A percentile compares a stretch with the other conserved stretches of the same genome.
These are phyloP conservation scores for Penicillium fuscoglaucum DNA, from an alignment of 2,329 filamentous ascomycete genomes.

Conservation along the genomic window DNA sequence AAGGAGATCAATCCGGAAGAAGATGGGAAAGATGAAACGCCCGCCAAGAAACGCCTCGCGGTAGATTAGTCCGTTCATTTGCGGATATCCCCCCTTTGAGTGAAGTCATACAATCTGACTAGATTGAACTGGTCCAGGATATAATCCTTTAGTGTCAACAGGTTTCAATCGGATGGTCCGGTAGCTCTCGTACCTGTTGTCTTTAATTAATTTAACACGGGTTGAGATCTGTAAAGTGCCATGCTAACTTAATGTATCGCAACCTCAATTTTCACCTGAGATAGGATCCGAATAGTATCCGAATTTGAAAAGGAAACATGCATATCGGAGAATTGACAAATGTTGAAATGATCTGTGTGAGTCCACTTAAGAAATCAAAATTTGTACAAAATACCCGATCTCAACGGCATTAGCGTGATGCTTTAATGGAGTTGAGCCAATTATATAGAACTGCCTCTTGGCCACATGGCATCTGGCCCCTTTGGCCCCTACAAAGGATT, in stretches of 20 bases:
- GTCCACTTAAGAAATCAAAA: not conserved
- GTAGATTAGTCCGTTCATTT: conserved; percentile 8
- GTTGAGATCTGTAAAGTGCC: not conserved
- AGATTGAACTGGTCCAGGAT: not conserved
- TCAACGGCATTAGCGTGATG: not conserved
- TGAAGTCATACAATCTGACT: not conserved
- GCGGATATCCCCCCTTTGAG: not conserved
- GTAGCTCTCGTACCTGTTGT: not conserved
- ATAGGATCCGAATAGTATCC: too few species aligned
- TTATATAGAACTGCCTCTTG: not conserved
- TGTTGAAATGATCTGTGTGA: not conserved
- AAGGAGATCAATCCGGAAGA: not conserved
- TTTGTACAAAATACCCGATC: conserved; percentile 4
- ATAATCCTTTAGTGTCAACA: not conserved
- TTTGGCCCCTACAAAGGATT: not conserved
- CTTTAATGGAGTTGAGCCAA: not conserved
- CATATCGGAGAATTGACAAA: not conserved
- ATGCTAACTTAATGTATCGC: not conserved
- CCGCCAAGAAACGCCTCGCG: conserved; percentile 12
- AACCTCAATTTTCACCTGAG: not conserved
- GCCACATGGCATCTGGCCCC: not conserved
- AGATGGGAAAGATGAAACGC: conserved; percentile 3
- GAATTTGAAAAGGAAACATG: not conserved
- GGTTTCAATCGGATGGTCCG: not conserved
- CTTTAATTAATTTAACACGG: not conserved